phyloP scores from a whole-genome alignment of 139 green algal genomes.

The Tetraselmis chui region DNA sequence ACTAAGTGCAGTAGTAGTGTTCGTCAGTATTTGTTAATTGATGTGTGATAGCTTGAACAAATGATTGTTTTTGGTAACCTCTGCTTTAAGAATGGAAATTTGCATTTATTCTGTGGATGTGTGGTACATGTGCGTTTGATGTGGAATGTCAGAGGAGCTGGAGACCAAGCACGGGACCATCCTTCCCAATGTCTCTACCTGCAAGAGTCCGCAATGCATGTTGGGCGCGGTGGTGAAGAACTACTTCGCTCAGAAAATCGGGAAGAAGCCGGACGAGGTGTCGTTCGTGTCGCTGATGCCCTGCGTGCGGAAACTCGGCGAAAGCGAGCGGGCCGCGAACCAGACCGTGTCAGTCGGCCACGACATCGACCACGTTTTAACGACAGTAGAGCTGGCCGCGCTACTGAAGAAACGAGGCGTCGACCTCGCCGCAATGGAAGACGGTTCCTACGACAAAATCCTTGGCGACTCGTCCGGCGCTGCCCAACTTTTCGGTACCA shows the following conservation, averaged over 20 bases:
- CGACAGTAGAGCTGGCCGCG: conserved; percentile 49
- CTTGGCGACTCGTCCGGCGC: conserved; percentile 43
- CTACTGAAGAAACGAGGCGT: conserved; percentile 46
- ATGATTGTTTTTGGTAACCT: no score
- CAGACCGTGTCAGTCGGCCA: conserved; percentile 40
- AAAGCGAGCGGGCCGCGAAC: conserved; percentile 34
- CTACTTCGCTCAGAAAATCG: conserved; percentile 39
- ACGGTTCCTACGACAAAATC: conserved; percentile 41
- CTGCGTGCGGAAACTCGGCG: conserved; percentile 54
- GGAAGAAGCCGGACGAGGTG: conserved; percentile 26
- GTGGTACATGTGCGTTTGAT: no score
- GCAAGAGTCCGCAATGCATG: conserved; percentile 67
- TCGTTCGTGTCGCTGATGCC: conserved; percentile 52
- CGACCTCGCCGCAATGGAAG: conserved; percentile 38
- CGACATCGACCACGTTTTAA: conserved; percentile 67
- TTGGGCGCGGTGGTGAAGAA: conserved; percentile 55
- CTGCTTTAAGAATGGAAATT: no score
- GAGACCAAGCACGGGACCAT: conserved; percentile 63
- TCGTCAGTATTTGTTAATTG: no score
- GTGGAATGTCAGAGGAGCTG: conserved; percentile 32
- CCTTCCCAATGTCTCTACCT: conserved; percentile 58
- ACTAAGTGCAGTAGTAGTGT: no score
- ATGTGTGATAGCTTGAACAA: no score
- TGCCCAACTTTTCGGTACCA: conserved; percentile 54
- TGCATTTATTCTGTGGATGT: no score